phyloP scores from a whole-genome alignment of 352 stramenopile species.

The Phytophthora palmivora region DNA sequence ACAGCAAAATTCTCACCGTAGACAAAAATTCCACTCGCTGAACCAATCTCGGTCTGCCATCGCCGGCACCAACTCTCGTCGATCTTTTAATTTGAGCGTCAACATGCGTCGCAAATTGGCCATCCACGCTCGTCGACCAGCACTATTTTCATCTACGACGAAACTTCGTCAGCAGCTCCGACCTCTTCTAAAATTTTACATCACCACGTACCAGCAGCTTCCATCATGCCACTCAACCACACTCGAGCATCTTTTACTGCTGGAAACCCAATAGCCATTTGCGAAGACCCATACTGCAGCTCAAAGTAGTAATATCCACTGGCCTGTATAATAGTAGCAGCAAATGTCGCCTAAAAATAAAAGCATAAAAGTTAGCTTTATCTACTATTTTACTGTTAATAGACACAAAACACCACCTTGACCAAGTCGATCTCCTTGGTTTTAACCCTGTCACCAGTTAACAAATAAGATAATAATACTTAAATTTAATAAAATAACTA shows the following conservation, averaged over 20 bases:
- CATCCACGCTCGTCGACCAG: constrained; percentile 70
- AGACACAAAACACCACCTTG: constrained; percentile 44
- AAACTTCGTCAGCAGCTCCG: background rate
- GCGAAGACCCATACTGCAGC: constrained; percentile 47
- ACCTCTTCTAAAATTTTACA: background rate
- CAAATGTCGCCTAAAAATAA: constrained; percentile 48
- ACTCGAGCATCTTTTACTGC: constrained; percentile 46
- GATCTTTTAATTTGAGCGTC: constrained; percentile 54
- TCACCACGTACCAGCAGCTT: constrained; percentile 48
- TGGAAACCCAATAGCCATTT: constrained; percentile 63
- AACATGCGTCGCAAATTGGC: constrained; percentile 61
- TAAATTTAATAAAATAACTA: background rate
- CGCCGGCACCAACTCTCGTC: constrained; percentile 53
- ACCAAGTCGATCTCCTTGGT: constrained; percentile 77
- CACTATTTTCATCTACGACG: constrained; percentile 70
- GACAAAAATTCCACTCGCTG: constrained; percentile 82
- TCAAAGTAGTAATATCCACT: constrained; percentile 73
- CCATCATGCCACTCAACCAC: constrained; percentile 74
- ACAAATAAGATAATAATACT: constrained; percentile 3
- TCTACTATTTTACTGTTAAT: background rate
- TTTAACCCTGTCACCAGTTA: constrained; percentile 38
- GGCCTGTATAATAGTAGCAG: constrained; percentile 39
- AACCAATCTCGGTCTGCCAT: constrained; percentile 84
- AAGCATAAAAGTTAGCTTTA: background rate
- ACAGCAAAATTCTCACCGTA: constrained; percentile 39